Base-by-base conservation (phyloP, 495 filamentous ascomycete genomes). In the Penicillium fimorum region DNA sequence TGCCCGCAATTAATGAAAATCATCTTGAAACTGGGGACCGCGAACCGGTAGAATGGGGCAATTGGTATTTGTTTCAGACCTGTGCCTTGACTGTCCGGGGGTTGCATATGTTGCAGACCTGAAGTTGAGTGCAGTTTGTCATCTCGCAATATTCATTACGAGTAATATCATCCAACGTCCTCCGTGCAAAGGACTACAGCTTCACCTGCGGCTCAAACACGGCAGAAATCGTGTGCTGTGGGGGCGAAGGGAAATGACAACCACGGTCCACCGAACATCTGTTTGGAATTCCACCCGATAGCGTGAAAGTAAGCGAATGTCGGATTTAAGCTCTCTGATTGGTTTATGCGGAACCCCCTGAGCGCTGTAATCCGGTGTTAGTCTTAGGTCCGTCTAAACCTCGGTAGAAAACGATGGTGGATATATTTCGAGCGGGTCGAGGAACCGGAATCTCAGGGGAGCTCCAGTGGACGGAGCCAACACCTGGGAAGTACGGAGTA, bases 11-110 rank as follows among this genome's bases (percentile, higher is more conserved):
- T 35, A 38, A 54, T 40, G 32, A 52, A 49, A 25, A 53, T 44
- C 47, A 43, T 32, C 32, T 25, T 59, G 51, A 63, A 66, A 66
- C 57, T 58, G 63, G 55, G 55, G 33, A 52, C 32, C 38, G 35
- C 35, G 46, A 58, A 58, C 54, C 29, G n/a, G 29, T 11, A 13
- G n/a, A 46, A 63, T 30, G 38, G 25, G 55, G 37, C 32, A 35
- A 15, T 42, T 27, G 22, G 53, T 47, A 37, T 55, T 47, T 33
- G 32, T 56, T 33, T 30, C 32, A 29, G 45, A 46, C 37, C n/a
- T 24, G 13, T 43, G 37, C 15, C 9, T 29, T n/a, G n/a, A 53
- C 50, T 35, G 15, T 30, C 44, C 40, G 47, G 47, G 53, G 18
- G 41, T 40, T 25, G 35, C 10, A 13, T 41, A 38, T 0, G 0